A percentile compares a stretch with the other conserved stretches of the same genome.
These are phyloP conservation scores for Papiliotrema fonsecae DNA, from an alignment of 1,284 basidiomycete genomes.

Conservation along the genomic window DNA sequence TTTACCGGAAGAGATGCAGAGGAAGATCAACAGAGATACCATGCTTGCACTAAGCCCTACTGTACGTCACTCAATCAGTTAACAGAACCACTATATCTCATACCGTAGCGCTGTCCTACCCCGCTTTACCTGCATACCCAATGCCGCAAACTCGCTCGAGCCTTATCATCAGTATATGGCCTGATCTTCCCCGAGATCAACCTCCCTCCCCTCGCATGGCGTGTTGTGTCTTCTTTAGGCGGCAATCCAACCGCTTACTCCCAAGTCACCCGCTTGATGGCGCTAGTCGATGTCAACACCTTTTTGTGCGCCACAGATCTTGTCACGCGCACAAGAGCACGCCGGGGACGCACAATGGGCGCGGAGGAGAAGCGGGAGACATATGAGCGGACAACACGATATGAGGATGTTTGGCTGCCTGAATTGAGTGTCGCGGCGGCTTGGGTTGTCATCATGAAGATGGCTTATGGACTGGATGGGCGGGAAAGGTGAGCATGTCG, in stretches of 20 bases:
- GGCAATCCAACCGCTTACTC: slow-evolving; percentile 64
- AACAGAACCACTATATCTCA: slow-evolving; percentile 4
- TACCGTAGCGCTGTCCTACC: slow-evolving; percentile 17
- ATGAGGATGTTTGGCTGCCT: slow-evolving; percentile 55
- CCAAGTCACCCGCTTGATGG: slow-evolving; percentile 26
- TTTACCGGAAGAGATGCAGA: slow-evolving; percentile 61
- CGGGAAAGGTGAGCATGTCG: slow-evolving; percentile 53
- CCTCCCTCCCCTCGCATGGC: slow-evolving; percentile 72
- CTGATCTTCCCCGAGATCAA: slow-evolving; percentile 74
- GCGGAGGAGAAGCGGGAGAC: slow-evolving; percentile 3
- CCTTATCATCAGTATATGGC: slow-evolving; percentile 49
- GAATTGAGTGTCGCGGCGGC: slow-evolving; percentile 66
- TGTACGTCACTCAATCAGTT: slow-evolving; percentile 50
- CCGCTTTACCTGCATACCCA: slow-evolving; percentile 16
- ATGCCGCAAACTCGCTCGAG: slow-evolving; percentile 20
- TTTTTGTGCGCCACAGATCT: slow-evolving; percentile 36
- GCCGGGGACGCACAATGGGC: slow-evolving; percentile 3
- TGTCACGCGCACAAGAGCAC: slow-evolving; percentile 41
- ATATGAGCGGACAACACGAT: slow-evolving; percentile 18
- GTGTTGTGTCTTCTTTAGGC: slow-evolving; percentile 63
- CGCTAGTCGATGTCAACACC: slow-evolving; percentile 33
- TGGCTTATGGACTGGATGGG: slow-evolving; percentile 80
- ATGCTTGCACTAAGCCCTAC: slow-evolving; percentile 62
- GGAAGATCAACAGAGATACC: slow-evolving; percentile 65
- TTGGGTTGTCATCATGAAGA: slow-evolving; percentile 68